Evolutionary conservation across 2,329 filamentous ascomycete genomes (phyloP).

Genomic region (Whalleya microplaca): DNA sequence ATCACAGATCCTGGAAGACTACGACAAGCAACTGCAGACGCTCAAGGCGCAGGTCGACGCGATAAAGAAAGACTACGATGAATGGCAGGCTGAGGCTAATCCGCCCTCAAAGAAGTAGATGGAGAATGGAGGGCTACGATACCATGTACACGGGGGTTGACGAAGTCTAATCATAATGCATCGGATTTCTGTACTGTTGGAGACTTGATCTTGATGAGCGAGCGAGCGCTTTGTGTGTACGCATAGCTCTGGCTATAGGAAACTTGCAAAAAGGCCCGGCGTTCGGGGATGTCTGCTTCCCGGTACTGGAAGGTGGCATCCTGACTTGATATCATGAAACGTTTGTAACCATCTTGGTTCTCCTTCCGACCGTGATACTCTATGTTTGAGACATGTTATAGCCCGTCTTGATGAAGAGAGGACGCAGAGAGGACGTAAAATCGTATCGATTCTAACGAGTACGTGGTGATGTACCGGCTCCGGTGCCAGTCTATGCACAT

Average conservation of each 20-base stretch:
- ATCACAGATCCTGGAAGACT: slow-evolving; percentile 73
- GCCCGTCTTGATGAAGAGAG: slow-evolving; percentile 1
- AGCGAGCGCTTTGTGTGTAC: slow-evolving; percentile 20
- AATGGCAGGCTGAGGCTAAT: slow-evolving; percentile 57
- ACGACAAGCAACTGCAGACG: slow-evolving; percentile 78
- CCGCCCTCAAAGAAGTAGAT: slow-evolving; percentile 38
- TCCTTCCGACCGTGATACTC: not conserved
- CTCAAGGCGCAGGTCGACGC: slow-evolving; percentile 73
- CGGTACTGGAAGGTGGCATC: not conserved
- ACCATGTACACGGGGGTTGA: slow-evolving; percentile 9
- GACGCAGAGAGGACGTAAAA: slow-evolving; percentile 7
- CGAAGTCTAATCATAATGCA: slow-evolving; percentile 11
- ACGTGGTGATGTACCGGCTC: slow-evolving; percentile 8
- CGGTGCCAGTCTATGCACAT: slow-evolving; percentile 9
- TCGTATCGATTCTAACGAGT: slow-evolving; percentile 9
- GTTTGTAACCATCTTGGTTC: not conserved
- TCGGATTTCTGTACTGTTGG: slow-evolving; percentile 8
- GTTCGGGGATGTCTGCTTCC: slow-evolving; percentile 10
- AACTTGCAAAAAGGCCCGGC: slow-evolving; percentile 21
- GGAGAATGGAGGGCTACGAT: slow-evolving; percentile 5
- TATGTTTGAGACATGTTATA: not conserved
- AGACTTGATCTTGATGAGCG: too few relatives aligned
- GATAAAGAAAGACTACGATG: slow-evolving; percentile 59
- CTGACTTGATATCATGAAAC: not conserved
- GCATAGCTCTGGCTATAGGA: slow-evolving; percentile 18